These are phyloP conservation scores for Bidens hawaiensis DNA, from an alignment of 140 eudicot species.

Conservation along the genomic window DNA sequence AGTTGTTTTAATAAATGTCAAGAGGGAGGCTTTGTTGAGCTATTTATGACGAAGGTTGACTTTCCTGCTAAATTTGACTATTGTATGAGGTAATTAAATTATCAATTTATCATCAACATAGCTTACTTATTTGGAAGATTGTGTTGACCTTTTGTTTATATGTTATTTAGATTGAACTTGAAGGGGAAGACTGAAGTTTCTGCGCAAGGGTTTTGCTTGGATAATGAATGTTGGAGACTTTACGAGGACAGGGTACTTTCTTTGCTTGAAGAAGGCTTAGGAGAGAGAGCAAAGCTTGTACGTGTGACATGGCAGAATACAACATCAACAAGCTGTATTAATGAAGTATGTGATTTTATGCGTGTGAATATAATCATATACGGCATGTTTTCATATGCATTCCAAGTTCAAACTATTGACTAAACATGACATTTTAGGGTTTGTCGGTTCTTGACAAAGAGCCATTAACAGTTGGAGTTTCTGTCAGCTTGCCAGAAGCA, in stretches of 20 bases:
- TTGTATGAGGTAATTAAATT: slow-evolving; percentile 58
- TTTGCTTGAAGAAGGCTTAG: slow-evolving; percentile 62
- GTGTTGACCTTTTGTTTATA: slow-evolving; percentile 12
- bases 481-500: slow-evolving; percentile 59
- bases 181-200: slow-evolving; percentile 50
- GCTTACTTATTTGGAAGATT: slow-evolving; percentile 3
- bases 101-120: slow-evolving; percentile 3
- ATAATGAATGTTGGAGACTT: slow-evolving; percentile 87
- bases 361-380: slow-evolving; percentile 3
- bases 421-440: slow-evolving; percentile 45
- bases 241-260: slow-evolving; percentile 66
- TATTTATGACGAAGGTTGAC: slow-evolving; percentile 78
- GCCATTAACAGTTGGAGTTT: slow-evolving; percentile 63
- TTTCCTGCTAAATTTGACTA: slow-evolving; percentile 83
- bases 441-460: slow-evolving; percentile 62
- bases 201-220: slow-evolving; percentile 67
- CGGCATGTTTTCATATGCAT: slow-evolving; percentile 10
- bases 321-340: slow-evolving; percentile 35
- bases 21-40: slow-evolving; percentile 80
- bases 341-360: slow-evolving; percentile 47
- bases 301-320: slow-evolving; percentile 83
- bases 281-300: slow-evolving; percentile 59
- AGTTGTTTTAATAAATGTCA: slow-evolving; percentile 55
- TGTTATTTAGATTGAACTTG: slow-evolving; percentile 60
- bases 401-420: slow-evolving; percentile 17